phyloP scores from a whole-genome alignment of 228 moss, liverwort and hornwort species.

The Sphagnum fallax region DNA sequence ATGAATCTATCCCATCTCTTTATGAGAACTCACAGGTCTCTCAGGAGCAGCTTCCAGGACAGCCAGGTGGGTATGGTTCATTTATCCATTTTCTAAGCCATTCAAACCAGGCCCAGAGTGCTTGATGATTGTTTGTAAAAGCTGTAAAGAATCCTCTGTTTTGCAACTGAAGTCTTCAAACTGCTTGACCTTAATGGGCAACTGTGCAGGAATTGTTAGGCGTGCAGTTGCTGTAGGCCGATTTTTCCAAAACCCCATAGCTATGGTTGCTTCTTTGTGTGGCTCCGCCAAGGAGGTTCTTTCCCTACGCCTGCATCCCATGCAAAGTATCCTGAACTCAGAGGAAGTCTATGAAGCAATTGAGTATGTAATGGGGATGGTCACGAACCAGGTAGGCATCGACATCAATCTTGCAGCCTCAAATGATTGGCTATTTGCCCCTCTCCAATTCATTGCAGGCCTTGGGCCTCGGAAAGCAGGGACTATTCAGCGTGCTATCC shows the following conservation, averaged over 20 bases:
- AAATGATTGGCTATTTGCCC: conserved; percentile 85
- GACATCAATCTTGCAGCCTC: conserved; percentile 82
- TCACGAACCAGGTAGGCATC: conserved; percentile 90
- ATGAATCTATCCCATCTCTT: conserved; percentile 71
- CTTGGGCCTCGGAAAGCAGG: conserved; percentile 92
- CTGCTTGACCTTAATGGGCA: background rate
- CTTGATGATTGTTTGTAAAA: no score
- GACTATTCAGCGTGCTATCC: conserved; percentile 63
- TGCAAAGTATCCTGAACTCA: conserved; percentile 62
- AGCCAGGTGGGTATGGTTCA: conserved; percentile 41
- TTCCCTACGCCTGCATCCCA: conserved; percentile 57
- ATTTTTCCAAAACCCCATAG: conserved; percentile 83
- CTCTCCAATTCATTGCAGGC: conserved; percentile 86
- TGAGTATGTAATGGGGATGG: conserved; percentile 83
- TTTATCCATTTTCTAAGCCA: background rate
- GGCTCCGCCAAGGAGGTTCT: conserved; percentile 66
- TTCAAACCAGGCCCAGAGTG: no score
- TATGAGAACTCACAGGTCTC: conserved; percentile 82
- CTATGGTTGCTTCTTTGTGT: conserved; percentile 86
- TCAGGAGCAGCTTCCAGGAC: conserved; percentile 80
- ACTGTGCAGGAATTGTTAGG: conserved; percentile 68
- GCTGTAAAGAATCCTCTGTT: no score
- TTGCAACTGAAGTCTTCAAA: no score
- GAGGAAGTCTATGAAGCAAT: conserved; percentile 81
- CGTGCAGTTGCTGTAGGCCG: conserved; percentile 94